Evolutionary conservation across 2,329 filamentous ascomycete species (phyloP).

Genomic region (Aureobasidium sp.): DNA sequence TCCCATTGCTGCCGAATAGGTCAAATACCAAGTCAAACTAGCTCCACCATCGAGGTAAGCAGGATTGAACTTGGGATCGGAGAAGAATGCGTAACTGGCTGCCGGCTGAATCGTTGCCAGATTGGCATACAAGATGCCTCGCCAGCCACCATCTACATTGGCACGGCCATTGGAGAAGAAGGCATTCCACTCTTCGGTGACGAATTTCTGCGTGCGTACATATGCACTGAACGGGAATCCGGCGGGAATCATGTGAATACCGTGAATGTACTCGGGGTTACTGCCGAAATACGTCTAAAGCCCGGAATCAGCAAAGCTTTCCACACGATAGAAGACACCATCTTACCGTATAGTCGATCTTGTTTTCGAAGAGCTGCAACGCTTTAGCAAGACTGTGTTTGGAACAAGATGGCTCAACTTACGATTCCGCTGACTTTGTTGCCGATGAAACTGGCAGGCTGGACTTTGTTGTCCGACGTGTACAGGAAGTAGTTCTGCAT

Average conservation of each 20-base stretch:
- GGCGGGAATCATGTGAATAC: slow-evolving; percentile 78
- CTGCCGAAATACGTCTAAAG: slow-evolving; percentile 67
- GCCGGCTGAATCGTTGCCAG: slow-evolving; percentile 67
- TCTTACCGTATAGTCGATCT: slow-evolving; percentile 66
- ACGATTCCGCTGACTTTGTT: slow-evolving; percentile 63
- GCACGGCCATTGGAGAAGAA: slow-evolving; percentile 66
- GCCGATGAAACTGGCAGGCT: slow-evolving; percentile 68
- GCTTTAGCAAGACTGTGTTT: neutral
- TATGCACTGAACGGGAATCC: slow-evolving; percentile 57
- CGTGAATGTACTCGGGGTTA: slow-evolving; percentile 38
- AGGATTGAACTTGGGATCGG: slow-evolving; percentile 55
- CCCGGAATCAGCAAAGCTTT: no score
- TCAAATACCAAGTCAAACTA: slow-evolving; percentile 76
- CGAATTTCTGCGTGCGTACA: slow-evolving; percentile 61
- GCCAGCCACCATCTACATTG: slow-evolving; percentile 72
- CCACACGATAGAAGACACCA: rapidly evolving
- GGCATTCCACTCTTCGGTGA: slow-evolving; percentile 72
- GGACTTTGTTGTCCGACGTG: slow-evolving; percentile 57
- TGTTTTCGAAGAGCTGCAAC: slow-evolving; percentile 73
- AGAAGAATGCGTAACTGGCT: slow-evolving; percentile 69
- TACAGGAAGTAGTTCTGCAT: slow-evolving; percentile 80
- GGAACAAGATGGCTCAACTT: neutral
- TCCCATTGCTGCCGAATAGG: slow-evolving; percentile 63
- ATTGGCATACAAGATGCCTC: slow-evolving; percentile 75
- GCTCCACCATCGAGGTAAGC: slow-evolving; percentile 74